A percentile compares a stretch with the other conserved stretches of the same genome.
phyloP scores from a whole-genome alignment of 192 early-diverging fungal genomes.

The Backusella macrospora region DNA sequence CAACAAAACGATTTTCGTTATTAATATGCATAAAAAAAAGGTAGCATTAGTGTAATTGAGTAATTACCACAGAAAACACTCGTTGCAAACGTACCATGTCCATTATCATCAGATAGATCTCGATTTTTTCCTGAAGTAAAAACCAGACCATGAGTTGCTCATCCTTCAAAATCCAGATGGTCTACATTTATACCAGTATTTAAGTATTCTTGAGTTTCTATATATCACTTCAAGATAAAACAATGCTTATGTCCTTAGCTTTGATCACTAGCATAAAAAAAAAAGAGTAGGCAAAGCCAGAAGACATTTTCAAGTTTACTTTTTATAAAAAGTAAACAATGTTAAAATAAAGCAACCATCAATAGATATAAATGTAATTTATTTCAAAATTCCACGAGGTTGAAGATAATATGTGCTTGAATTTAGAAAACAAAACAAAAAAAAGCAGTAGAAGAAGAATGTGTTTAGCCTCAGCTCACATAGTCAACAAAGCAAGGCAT shows the following conservation, averaged over 20 bases:
- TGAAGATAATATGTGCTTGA: background rate
- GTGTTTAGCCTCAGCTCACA: background rate
- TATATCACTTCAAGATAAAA: no score
- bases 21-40: background rate
- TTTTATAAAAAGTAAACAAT: no score
- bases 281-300: no score
- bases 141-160: slow-evolving; percentile 41
- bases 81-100: slow-evolving; percentile 60
- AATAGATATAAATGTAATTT: background rate
- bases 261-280: no score
- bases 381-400: background rate
- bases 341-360: no score
- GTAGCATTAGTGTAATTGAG: background rate
- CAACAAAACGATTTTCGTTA: background rate
- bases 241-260: no score
- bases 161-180: slow-evolving; percentile 48
- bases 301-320: no score
- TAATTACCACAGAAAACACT: slow-evolving; percentile 48
- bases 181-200: slow-evolving; percentile 46
- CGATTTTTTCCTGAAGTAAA: slow-evolving; percentile 23
- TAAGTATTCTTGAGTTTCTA: no score
- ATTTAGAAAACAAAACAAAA: slow-evolving; percentile 3
- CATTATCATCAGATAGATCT: slow-evolving; percentile 43
- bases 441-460: background rate
- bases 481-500: background rate